Percentiles rank a stretch among this genome's conserved stretches.
These are phyloP conservation scores for Trichoderma koningiopsis DNA, from an alignment of 2,329 filamentous ascomycete species.

Conservation along the genomic window DNA sequence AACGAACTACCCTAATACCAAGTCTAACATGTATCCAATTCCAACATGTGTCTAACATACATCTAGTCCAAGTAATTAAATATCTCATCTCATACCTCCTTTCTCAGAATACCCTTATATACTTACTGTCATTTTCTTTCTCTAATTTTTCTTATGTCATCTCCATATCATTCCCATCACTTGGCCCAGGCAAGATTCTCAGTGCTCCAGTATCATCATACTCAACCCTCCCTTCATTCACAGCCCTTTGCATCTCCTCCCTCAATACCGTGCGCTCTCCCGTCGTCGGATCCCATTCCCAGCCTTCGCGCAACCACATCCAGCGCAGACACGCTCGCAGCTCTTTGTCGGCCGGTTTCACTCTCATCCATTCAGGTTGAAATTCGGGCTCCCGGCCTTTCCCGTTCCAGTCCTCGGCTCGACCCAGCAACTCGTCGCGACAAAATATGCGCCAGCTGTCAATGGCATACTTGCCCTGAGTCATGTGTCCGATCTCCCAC, in stretches of 20 bases:
- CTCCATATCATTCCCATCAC: neutral
- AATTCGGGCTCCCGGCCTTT: constrained; percentile 55
- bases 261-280: constrained; percentile 61
- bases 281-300: constrained; percentile 74
- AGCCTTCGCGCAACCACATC: constrained; percentile 90
- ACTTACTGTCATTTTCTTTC: neutral
- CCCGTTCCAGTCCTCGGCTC: constrained; percentile 68
- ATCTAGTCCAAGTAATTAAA: neutral
- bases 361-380: constrained; percentile 88
- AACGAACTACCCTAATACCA: neutral
- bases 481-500: constrained; percentile 87
- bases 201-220: constrained; percentile 56
- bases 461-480: constrained; percentile 77
- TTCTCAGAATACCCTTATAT: neutral
- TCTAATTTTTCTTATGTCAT: neutral
- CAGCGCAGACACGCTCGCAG: constrained; percentile 82
- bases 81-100: neutral
- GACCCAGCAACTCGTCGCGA: constrained; percentile 71
- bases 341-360: constrained; percentile 82
- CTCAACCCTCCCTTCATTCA: constrained; percentile 58
- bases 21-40: neutral
- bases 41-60: neutral
- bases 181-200: constrained; percentile 41
- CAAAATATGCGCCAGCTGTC: constrained; percentile 96
- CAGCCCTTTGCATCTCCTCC: constrained; percentile 57